Conservation (phyloP, 768 basidiomycete species). For the Russula vinacea region DNA sequence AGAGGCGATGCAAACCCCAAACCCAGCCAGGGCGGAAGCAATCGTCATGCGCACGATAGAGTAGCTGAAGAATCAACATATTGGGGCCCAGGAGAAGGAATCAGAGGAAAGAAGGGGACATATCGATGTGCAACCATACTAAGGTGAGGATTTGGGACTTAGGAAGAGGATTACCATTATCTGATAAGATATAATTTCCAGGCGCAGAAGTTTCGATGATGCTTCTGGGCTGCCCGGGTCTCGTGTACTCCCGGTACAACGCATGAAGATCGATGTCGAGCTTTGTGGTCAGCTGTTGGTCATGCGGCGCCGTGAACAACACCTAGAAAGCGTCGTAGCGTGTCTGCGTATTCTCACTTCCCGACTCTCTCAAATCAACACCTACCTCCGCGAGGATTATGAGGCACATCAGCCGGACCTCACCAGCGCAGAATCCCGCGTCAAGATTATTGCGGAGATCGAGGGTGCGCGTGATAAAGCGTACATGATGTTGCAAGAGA, state of each 20-base stretch:
- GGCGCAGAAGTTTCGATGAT: constrained; percentile 68
- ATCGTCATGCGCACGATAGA: constrained; percentile 16
- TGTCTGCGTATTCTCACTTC: constrained; percentile 56
- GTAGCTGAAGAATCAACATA: constrained; percentile 9
- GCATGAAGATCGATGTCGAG: constrained; percentile 77
- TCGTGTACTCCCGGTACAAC: constrained; percentile 52
- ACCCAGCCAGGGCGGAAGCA: constrained; percentile 1
- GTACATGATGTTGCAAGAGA: constrained; percentile 56
- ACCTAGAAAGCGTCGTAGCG: constrained; percentile 60
- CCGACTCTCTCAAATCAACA: constrained; percentile 53
- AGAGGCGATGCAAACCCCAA: constrained; percentile 33
- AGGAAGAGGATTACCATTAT: background rate
- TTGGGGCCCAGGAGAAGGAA: background rate
- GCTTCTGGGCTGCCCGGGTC: constrained; percentile 47
- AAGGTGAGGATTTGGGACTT: constrained; percentile 9
- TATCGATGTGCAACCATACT: constrained; percentile 3
- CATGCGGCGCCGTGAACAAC: constrained; percentile 63
- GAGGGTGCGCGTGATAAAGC: constrained; percentile 50
- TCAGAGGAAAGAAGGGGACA: constrained; percentile 13
- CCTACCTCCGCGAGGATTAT: constrained; percentile 57
- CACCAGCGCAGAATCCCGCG: constrained; percentile 44
- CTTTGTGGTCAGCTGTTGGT: constrained; percentile 71
- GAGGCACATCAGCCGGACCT: constrained; percentile 50
- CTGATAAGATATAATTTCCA: constrained; percentile 30
- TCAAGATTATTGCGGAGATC: constrained; percentile 50